These are phyloP conservation scores for Penicillium vulpinum DNA, from an alignment of 2,329 filamentous ascomycete genomes.

Conservation along the genomic window DNA sequence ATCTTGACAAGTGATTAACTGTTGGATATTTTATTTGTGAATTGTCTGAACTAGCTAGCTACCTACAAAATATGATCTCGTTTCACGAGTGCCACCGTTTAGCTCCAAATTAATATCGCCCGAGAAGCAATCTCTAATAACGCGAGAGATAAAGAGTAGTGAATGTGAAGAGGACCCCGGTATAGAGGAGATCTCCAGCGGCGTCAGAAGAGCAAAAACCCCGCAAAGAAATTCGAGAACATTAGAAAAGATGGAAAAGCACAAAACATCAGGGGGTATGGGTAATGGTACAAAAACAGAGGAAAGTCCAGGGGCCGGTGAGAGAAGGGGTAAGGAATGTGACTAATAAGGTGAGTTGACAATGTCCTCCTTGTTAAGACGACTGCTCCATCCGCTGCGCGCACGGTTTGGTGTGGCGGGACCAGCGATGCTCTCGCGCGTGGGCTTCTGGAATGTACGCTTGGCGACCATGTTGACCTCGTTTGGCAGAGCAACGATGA, in stretches of 20 bases:
- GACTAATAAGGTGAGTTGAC: constrained; percentile 69
- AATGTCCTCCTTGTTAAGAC: constrained; percentile 75
- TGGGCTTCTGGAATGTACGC: constrained; percentile 79
- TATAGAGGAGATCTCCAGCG: neutral
- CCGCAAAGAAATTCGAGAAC: constrained; percentile 1
- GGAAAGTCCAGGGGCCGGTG: constrained; percentile 7
- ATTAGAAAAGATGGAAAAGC: constrained; percentile 1
- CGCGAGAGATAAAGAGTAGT: neutral
- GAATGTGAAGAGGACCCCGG: neutral
- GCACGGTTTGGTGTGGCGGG: constrained; percentile 48
- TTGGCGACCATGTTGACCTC: constrained; percentile 98
- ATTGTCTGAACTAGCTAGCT: constrained; percentile 3
- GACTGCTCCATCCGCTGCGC: constrained; percentile 36
- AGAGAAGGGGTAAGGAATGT: neutral
- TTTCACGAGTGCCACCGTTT: neutral
- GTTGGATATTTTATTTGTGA: neutral
- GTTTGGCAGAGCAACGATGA: constrained; percentile 94
- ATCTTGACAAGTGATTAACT: neutral
- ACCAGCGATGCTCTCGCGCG: constrained; percentile 85
- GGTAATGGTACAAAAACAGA: constrained; percentile 24
- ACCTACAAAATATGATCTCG: neutral
- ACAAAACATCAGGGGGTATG: constrained; percentile 32
- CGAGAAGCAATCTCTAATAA: neutral
- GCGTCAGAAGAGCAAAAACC: neutral
- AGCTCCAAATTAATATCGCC: neutral